Percentiles rank a stretch among this genome's conserved stretches.
phyloP scores from a whole-genome alignment of 106 monocot genomes.

The Ottelia alismoides region DNA sequence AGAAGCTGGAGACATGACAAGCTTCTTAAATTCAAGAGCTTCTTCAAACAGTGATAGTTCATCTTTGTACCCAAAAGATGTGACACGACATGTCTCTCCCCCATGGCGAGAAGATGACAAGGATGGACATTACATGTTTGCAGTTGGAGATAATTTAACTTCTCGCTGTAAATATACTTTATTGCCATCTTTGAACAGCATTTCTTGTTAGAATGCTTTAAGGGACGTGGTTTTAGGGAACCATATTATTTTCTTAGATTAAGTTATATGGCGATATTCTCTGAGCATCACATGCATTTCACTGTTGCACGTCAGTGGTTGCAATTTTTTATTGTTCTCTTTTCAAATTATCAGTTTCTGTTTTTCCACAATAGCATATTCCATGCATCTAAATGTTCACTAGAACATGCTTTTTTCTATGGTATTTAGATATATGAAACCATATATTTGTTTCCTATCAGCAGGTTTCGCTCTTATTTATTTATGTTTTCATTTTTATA shows the following conservation, averaged over 20 bases:
- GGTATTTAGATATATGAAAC: no score
- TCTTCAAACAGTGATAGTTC: constrained; percentile 28
- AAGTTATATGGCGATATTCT: background rate
- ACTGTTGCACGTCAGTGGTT: background rate
- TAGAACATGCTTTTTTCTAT: no score
- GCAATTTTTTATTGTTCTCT: no score
- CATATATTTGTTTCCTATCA: no score
- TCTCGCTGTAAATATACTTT: constrained; percentile 88
- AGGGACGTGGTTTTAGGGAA: no score
- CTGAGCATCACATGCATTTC: background rate
- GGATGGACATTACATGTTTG: constrained; percentile 95
- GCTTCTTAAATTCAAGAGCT: constrained; percentile 27
- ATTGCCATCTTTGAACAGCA: constrained; percentile 13
- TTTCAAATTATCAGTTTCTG: no score
- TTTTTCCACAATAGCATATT: no score
- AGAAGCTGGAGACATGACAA: constrained; percentile 68
- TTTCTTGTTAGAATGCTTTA: no score
- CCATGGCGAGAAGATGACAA: constrained; percentile 94
- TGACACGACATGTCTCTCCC: constrained; percentile 56
- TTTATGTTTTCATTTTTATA: no score
- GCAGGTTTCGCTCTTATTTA: no score
- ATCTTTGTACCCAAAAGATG: constrained; percentile 38
- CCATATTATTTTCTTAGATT: no score
- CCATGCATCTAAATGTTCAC: no score
- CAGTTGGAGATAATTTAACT: constrained; percentile 84